Base-by-base conservation (phyloP, 768 basidiomycete genomes). In the Fomitopsis serialis region DNA sequence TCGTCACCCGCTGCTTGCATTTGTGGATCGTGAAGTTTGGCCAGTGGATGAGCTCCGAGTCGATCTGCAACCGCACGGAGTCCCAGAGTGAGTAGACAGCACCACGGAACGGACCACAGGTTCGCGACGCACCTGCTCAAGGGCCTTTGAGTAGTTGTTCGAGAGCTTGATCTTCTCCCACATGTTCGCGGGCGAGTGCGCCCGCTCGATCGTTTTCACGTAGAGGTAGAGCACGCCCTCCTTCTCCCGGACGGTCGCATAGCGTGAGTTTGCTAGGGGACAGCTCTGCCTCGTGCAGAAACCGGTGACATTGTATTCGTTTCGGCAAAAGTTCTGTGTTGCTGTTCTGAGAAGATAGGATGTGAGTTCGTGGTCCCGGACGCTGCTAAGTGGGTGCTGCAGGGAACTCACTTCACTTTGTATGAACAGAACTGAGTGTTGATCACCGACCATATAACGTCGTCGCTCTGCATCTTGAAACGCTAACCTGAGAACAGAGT, bases 1-100 rank as follows among this genome's bases (percentile, higher is more conserved):
- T 99, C 11, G 97, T 99, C 27, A 98, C 79, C 43, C 97, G 84
- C 72, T 99, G 97, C 77, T 99, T 99, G 81, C 97, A 98, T 74
- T 98, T 98, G 76, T 98, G 97, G 50, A 94, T 89, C 29, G 84
- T 85, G 69, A 96, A 98, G 63, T 94, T 94, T 3, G 97, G 96
- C 97, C 97, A 98, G 68, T 98, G 92, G n/a, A 93, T 79, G 55
- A 98, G 80, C 65, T 98, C 92, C 50, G 78, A 79, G 75, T 98
- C 97, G 64, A 99, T 96, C 95, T 98, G 59, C 34, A 21, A 36
- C 34, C 36, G n/a, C 19, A 48, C 36, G 49, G n/a, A n/a, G 19
- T 13, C 40, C 22, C 27, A 3, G 5, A 25, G 46, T 24, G 7
- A 11, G 45, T 21, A 9, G 21, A n/a, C n/a, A n/a, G n/a, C n/a